Conservation (phyloP, 306 rosid genomes). For the Medicago arabica region DNA sequence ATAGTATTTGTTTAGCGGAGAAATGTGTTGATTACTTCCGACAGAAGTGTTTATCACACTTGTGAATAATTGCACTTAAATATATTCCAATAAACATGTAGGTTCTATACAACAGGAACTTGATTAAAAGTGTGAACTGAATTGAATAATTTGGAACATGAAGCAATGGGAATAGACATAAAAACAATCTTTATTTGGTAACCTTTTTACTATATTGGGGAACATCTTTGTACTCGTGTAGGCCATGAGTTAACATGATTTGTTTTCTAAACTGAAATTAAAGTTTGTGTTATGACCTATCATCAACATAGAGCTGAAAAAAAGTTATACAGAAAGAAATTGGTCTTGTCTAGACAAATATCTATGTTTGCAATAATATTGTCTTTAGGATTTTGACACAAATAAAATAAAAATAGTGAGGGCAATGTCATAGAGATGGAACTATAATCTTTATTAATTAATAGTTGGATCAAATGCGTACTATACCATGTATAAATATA, state of each 20-base stretch:
- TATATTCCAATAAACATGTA: constrained; percentile 17
- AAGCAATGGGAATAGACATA: neutral
- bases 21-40: no score
- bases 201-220: constrained; percentile 49
- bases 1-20: no score
- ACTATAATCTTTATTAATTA: no score
- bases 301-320: constrained; percentile 16
- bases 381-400: constrained; percentile 11
- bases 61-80: constrained; percentile 1
- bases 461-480: no score
- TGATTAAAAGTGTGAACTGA: constrained; percentile 13
- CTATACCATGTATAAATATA: no score
- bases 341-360: constrained; percentile 40
- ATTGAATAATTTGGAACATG: neutral
- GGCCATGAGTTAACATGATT: constrained; percentile 47
- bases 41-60: neutral
- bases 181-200: constrained; percentile 29
- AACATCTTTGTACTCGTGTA: constrained; percentile 48
- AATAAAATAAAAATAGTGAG: neutral
- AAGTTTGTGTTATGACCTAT: constrained; percentile 37
- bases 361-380: constrained; percentile 13
- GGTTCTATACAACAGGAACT: constrained; percentile 26
- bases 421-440: no score
- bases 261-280: constrained; percentile 44
- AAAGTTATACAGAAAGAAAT: constrained; percentile 9